Evolutionary conservation across 208 protist species (phyloP).

Genomic region (Leptomonas seymouri): DNA sequence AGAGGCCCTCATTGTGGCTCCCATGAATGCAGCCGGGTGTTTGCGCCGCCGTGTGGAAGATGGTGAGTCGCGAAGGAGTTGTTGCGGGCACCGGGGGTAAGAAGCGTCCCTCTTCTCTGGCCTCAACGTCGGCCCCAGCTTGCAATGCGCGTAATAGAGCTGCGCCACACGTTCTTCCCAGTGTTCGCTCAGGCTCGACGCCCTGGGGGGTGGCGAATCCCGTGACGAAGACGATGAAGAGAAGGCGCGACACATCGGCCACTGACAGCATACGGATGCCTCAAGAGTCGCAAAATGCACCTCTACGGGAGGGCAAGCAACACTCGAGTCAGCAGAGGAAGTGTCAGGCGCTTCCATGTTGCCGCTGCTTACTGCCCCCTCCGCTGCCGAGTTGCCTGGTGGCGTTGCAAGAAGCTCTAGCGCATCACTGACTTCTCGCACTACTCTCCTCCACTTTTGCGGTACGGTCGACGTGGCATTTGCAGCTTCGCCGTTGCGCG

Average conservation of each 20-base stretch:
- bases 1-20: slow-evolving; percentile 3
- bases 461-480: slow-evolving; percentile 2
- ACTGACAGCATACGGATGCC: slow-evolving; percentile 33
- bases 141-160: slow-evolving; percentile 29
- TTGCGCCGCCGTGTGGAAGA: neutral
- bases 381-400: neutral
- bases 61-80: neutral
- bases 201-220: neutral
- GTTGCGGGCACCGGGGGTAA: neutral
- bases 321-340: neutral
- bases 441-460: slow-evolving; percentile 18
- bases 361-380: neutral
- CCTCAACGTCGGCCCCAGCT: slow-evolving; percentile 12
- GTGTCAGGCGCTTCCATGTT: neutral
- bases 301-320: slow-evolving; percentile 1
- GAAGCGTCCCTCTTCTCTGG: neutral
- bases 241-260: neutral
- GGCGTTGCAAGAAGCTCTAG: slow-evolving; percentile 3
- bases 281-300: slow-evolving; percentile 52
- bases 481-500: slow-evolving; percentile 29
- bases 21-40: slow-evolving; percentile 32
- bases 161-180: slow-evolving; percentile 3
- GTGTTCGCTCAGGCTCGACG: neutral
- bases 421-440: slow-evolving; percentile 14
- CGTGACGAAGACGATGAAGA: slow-evolving; percentile 6